Base-by-base conservation (phyloP, 108 stramenopile species). In the Epipyxis sp. region DNA sequence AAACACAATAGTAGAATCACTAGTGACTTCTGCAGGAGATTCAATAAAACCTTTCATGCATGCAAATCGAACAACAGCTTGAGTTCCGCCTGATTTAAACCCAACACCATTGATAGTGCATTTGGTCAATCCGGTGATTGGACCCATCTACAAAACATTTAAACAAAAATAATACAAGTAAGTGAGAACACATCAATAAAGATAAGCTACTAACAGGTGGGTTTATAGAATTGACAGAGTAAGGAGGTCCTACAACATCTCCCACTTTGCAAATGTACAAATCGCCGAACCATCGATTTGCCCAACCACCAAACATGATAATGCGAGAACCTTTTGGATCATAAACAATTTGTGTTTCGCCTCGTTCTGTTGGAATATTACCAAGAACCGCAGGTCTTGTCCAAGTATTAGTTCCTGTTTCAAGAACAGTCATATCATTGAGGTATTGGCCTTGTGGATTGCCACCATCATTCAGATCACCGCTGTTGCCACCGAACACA, bases 281-380 rank as follows among this genome's bases (percentile, higher is more conserved):
- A 34, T 91, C 89, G 44, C 87, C 89, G 58, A 87, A 87, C 91
- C 91, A 93, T 6, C 80, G 76, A 68, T 87, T 88, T 2, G 88
- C 88, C 91, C 91, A 93, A 40, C 92, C 92, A 40, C 92, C 92
- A 76, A 90, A 93, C 25, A 91, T 40, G 45, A 91, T 59, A 29
- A 93, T 59, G 3, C 79, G 78, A 27, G 71, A 74, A 42, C 32
- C 10, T 30, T 1, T 25, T 42, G 69, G 41, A 67, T 71, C 39
- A 0, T 65, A 59, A 6, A 82, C 79, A 39, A 90, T 88, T 54
- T 85, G 76, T 13, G 90, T 78, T 80, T 91, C 90, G 10, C 90
- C 80, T 1, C 92, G 86, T 25, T 89, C 84, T 29, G 81, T 62
- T 10, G 92, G 91, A 10, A 83, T 34, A 35, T 59, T 57, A 0